Conservation (phyloP, 257 asterid genomes). For the Solanum infundibuliforme region DNA sequence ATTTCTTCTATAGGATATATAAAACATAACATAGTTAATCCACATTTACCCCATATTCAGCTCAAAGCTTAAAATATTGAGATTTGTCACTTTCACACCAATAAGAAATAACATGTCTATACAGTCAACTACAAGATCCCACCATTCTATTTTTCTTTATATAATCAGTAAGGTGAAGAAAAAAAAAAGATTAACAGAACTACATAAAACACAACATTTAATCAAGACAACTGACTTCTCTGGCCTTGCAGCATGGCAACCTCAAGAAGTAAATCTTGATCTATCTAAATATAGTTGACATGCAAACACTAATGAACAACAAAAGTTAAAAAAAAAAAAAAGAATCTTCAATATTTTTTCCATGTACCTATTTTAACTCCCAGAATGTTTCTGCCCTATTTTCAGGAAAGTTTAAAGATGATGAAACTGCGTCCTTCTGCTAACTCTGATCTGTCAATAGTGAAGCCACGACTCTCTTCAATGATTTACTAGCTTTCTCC, state of each 20-base stretch:
- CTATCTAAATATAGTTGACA: not conserved
- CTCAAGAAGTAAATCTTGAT: not conserved
- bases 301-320: not conserved
- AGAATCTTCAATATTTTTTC: not conserved
- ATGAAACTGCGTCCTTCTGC: not conserved
- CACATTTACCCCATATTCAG: not conserved
- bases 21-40: not conserved
- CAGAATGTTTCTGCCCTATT: not conserved
- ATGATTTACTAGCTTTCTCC: conserved; percentile 49
- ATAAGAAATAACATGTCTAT: not conserved
- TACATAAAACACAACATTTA: not conserved
- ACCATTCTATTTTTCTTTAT: not conserved
- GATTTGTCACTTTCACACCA: not conserved
- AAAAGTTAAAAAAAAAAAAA: not conserved
- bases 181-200: not conserved
- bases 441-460: conserved; percentile 26
- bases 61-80: not conserved
- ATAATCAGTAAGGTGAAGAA: not conserved
- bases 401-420: not conserved
- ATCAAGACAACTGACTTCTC: not conserved
- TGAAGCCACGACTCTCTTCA: conserved; percentile 40
- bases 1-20: not conserved
- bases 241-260: not conserved
- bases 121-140: not conserved
- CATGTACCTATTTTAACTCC: not conserved